Conservation (phyloP, 495 filamentous ascomycete genomes). For the Bacidia rubella region DNA sequence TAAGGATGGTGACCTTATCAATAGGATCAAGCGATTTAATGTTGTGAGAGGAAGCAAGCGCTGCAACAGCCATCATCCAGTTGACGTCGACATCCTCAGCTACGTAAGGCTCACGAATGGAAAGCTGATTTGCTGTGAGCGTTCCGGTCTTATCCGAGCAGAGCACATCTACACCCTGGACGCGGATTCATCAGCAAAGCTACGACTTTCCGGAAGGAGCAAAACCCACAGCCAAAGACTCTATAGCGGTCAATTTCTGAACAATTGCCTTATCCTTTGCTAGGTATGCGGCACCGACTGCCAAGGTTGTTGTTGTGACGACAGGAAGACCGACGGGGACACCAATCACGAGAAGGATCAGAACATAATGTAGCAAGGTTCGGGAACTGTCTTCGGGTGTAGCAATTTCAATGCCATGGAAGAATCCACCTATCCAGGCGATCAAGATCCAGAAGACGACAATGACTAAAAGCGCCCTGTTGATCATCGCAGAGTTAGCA, state of each 20-base stretch:
- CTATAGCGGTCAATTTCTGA: conserved; percentile 89
- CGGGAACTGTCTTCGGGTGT: conserved; percentile 39
- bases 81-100: conserved; percentile 63
- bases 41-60: conserved; percentile 63
- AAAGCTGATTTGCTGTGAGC: conserved; percentile 61
- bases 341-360: conserved; percentile 80
- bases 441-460: conserved; percentile 60
- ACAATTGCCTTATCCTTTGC: conserved; percentile 94
- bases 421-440: conserved; percentile 67
- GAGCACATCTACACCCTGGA: conserved; percentile 76
- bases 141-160: conserved; percentile 88
- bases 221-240: conserved; percentile 60
- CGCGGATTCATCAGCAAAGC: background rate
- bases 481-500: too few relatives aligned
- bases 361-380: conserved; percentile 44
- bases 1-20: conserved; percentile 64
- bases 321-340: conserved; percentile 93
- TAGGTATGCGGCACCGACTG: conserved; percentile 86
- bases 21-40: conserved; percentile 65
- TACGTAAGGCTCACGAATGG: conserved; percentile 62
- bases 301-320: conserved; percentile 93
- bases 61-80: conserved; percentile 70
- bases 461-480: conserved; percentile 50
- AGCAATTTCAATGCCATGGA: conserved; percentile 53
- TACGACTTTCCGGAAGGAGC: conserved; percentile 11